Conservation (phyloP, 495 filamentous ascomycete species). For the Penicillium alfredii region DNA sequence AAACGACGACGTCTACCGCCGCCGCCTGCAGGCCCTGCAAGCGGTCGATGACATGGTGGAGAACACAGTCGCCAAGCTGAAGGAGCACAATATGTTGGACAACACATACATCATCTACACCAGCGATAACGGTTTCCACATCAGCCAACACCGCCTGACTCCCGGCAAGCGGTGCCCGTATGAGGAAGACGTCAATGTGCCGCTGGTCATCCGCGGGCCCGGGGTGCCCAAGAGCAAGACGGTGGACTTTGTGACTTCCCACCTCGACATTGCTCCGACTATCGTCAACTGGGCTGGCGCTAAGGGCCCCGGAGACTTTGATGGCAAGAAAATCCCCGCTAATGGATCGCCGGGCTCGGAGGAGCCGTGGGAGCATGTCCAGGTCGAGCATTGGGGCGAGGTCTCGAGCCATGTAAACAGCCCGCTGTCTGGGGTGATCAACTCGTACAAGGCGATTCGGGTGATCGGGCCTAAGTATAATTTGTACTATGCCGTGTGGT, state of each 20-base stretch:
- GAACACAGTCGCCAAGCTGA: slow-evolving; percentile 40
- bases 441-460: slow-evolving; percentile 52
- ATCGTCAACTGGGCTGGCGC: slow-evolving; percentile 42
- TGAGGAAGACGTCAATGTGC: slow-evolving; percentile 62
- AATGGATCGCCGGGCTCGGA: slow-evolving; percentile 12
- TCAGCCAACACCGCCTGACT: slow-evolving; percentile 59
- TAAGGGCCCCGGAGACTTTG: slow-evolving; percentile 39
- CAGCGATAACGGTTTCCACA: slow-evolving; percentile 63
- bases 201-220: slow-evolving; percentile 50
- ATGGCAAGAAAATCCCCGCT: slow-evolving; percentile 46
- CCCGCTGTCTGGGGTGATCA: no score
- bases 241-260: slow-evolving; percentile 49
- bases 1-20: slow-evolving; percentile 56
- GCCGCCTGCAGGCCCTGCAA: slow-evolving; percentile 51
- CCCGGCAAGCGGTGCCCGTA: slow-evolving; percentile 60
- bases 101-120: slow-evolving; percentile 62
- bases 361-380: slow-evolving; percentile 49
- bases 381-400: slow-evolving; percentile 50
- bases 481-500: slow-evolving; percentile 53
- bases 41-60: slow-evolving; percentile 59
- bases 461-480: slow-evolving; percentile 43
- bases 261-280: slow-evolving; percentile 59
- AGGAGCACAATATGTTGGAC: slow-evolving; percentile 42
- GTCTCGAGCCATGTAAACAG: slow-evolving; percentile 23
- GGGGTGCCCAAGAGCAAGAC: slow-evolving; percentile 32